Evolutionary conservation across 768 basidiomycete genomes (phyloP).

Genomic region (Tulasnella calospora): DNA sequence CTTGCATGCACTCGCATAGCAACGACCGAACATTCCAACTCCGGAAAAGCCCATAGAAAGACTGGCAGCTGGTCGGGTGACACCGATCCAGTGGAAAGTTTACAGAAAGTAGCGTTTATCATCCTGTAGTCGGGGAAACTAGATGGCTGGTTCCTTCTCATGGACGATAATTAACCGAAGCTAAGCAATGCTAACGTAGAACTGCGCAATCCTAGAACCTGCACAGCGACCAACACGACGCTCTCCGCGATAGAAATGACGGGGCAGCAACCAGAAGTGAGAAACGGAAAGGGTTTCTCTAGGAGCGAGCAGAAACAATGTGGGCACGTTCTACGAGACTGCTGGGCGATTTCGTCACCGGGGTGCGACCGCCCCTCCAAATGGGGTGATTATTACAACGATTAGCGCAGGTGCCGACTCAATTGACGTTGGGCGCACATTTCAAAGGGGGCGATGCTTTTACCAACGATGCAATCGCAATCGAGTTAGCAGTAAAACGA

Average conservation of each 20-base stretch:
- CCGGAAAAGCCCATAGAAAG: neutral
- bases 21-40: neutral
- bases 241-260: neutral
- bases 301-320: neutral
- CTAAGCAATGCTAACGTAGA: neutral
- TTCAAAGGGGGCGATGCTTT: neutral
- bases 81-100: neutral
- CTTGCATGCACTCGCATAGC: neutral
- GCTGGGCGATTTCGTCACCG: neutral
- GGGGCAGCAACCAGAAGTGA: neutral
- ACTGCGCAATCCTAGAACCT: too few species aligned
- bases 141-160: neutral
- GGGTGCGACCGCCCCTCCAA: neutral
- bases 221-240: neutral
- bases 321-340: neutral
- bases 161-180: neutral
- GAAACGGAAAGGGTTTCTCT: neutral
- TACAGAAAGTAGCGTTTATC: neutral
- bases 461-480: neutral
- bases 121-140: neutral
- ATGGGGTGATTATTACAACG: neutral
- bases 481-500: neutral
- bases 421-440: neutral
- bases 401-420: neutral
- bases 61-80: neutral